Evolutionary conservation across 2,329 filamentous ascomycete genomes (phyloP).

Genomic region (Cytospora piceicola): DNA sequence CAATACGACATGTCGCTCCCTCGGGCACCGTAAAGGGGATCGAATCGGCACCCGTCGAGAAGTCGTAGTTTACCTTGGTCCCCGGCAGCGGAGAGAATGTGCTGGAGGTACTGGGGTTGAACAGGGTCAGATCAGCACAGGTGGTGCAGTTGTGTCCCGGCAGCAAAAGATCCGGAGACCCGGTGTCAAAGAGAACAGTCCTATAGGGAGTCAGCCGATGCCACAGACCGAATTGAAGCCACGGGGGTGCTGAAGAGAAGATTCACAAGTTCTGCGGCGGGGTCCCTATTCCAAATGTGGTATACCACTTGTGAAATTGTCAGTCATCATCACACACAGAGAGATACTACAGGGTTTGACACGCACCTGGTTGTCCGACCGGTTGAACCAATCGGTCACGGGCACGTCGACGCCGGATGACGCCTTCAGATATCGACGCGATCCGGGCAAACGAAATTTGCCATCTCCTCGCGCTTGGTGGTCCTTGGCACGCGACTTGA

Average conservation of each 20-base stretch:
- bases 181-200: slow-evolving; percentile 40
- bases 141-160: slow-evolving; percentile 37
- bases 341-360: accelerated
- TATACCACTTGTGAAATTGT: slow-evolving; percentile 29
- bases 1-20: slow-evolving; percentile 35
- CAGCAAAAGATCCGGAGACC: slow-evolving; percentile 38
- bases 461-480: not conserved
- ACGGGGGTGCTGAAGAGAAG: no score
- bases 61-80: slow-evolving; percentile 30
- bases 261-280: slow-evolving; percentile 37
- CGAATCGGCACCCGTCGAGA: slow-evolving; percentile 38
- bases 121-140: slow-evolving; percentile 35
- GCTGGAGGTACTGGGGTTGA: slow-evolving; percentile 37
- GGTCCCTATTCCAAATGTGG: slow-evolving; percentile 29
- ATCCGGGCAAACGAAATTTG: not conserved
- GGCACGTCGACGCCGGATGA: slow-evolving; percentile 16
- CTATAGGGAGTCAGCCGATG: slow-evolving; percentile 27
- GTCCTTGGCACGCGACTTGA: slow-evolving; percentile 12
- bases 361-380: slow-evolving; percentile 26
- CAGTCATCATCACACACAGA: not conserved
- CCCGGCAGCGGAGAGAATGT: slow-evolving; percentile 37
- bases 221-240: no score
- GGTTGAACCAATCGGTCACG: slow-evolving; percentile 28
- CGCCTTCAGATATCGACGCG: not conserved
- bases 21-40: slow-evolving; percentile 35